Evolutionary conservation across 257 asterid species (phyloP), one percentile per base, ranked within the genome.

Genomic region (Schizonepeta tenuifolia): DNA sequence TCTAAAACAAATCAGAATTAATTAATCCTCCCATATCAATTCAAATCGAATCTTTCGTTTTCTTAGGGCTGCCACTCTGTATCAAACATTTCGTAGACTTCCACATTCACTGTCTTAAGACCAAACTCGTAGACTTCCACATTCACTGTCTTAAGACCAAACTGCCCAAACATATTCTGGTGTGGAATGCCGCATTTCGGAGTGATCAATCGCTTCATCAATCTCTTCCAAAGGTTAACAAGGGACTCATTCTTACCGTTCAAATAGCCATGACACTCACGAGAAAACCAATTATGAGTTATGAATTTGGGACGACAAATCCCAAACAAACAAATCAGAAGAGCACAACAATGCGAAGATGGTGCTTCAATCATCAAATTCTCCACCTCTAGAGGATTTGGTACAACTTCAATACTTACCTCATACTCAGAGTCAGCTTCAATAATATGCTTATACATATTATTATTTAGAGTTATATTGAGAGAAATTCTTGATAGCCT

Each of bases 401-500:
- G 28, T 21, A 21, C 60, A 21, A 54, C 33, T 21, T 54, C 7
- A 54, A 53, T 10, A 53, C 3, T 11, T 7, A 53, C 13, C 26
- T 20, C 28, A 53, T 8, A 13, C 60, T 8, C 33, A 9, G 12
- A 20, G 20, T 46, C 0, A n/a, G n/a, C n/a, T n/a, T n/a, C n/a
- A n/a, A n/a, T n/a, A n/a, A n/a, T n/a, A n/a, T n/a, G n/a, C n/a
- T n/a, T n/a, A 24, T 24, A 24, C 1, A 24, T 24, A 24, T 24
- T 24, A 24, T 24, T 24, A 24, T 24, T 1, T 2, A 44, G 17
- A 44, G 0, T 1, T 13, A 14, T 15, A 3, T 17, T 15, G 17
- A 78, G 75, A 67, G 35, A 49, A 15, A 78, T 26, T 33, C 44
- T 72, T 21, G 67, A 66, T 18, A 0, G 26, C 6, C 43, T 50